Base-by-base conservation (phyloP, 768 basidiomycete species). In the Pholiota conissans region DNA sequence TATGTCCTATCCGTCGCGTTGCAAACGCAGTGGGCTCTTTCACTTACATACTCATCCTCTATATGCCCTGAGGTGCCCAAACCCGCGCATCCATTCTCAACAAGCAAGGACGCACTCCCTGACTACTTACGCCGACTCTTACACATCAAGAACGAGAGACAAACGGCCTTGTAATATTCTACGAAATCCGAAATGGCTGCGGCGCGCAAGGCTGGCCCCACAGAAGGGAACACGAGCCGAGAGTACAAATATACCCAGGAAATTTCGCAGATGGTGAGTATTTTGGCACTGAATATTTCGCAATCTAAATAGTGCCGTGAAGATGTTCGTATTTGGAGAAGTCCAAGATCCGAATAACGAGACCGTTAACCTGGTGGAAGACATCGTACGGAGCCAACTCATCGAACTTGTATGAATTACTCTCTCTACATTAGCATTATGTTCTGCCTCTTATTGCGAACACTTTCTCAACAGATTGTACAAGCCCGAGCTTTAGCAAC, bases 251-350 rank as follows among this genome's bases (percentile, higher is more conserved):
- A 96, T 69, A 83, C 84, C 1, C 88, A 89, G 59, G 95, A 97
- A 73, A 97, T 97, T 26, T 90, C 92, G 7, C 93, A 96, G 72
- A 97, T 97, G 95, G 92, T 91, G 45, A 32, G 74, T 61, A 13
- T 32, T 18, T 14, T 34, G 29, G n/a, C 26, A 29, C 16, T 11
- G n/a, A n/a, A n/a, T 30, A 14, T 14, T 29, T 28, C 30, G 14
- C 27, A n/a, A 13, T 14, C 37, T 28, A 51, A 51, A 40, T 62
- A 29, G 30, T 24, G 30, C 24, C 45, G 51, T 28, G 27, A 60
- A 94, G 93, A 94, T 97, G 93, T 97, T 96, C 67, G 95, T 97
- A 42, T 96, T 97, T 71, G 94, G 94, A 8, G 94, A 95, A 74
- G 91, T 96, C 3, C 91, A 94, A 68, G 93, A 96, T 57, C 93